Percentiles rank a stretch among this genome's conserved stretches.
phyloP scores from a whole-genome alignment of 1,284 basidiomycete genomes.

The Puccinia hordei region DNA sequence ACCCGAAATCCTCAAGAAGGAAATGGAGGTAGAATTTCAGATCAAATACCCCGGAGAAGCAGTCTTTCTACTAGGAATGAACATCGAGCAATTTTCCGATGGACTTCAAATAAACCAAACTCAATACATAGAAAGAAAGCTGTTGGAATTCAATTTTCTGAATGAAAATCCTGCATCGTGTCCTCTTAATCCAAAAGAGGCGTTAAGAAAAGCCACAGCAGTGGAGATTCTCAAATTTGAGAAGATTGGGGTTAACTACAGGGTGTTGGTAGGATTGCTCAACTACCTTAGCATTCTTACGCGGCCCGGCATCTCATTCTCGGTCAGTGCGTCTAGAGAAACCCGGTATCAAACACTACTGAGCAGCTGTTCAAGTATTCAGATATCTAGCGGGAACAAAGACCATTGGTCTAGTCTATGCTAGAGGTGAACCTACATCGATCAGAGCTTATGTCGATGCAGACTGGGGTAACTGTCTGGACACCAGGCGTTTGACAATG shows the following conservation, averaged over 20 bases:
- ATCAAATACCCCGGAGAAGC: conserved; percentile 5
- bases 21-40: neutral
- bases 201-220: neutral
- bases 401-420: too few species aligned
- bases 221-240: neutral
- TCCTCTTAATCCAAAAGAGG: neutral
- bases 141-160: neutral
- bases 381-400: too few species aligned
- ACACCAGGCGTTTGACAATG: too few species aligned
- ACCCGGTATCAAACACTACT: too few species aligned
- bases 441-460: too few species aligned
- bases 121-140: neutral
- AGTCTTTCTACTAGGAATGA: neutral
- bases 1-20: neutral
- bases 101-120: neutral
- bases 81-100: neutral
- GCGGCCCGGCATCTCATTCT: neutral
- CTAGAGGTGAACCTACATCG: too few species aligned
- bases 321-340: too few species aligned
- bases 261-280: neutral
- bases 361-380: too few species aligned
- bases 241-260: neutral
- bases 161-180: neutral
- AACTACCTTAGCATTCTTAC: conserved; percentile 7
- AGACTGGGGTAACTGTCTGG: too few species aligned